A percentile compares a stretch with the other conserved stretches of the same genome.
phyloP scores from a whole-genome alignment of 805 yeast genomes.

The Komagataella phaffii region DNA sequence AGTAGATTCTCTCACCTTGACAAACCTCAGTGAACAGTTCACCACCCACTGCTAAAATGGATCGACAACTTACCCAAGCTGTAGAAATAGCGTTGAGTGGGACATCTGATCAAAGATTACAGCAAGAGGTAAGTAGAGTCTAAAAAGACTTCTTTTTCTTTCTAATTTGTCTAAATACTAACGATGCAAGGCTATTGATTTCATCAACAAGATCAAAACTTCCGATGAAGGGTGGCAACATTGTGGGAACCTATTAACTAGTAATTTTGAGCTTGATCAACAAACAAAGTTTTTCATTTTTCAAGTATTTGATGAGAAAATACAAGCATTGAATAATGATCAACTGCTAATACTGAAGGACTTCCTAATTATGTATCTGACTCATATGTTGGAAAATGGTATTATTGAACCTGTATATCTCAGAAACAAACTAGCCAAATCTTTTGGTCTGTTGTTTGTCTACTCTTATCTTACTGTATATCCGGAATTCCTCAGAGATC shows the following conservation, averaged over 20 bases:
- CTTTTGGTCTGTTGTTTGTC: constrained; percentile 38
- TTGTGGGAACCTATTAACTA: constrained; percentile 32
- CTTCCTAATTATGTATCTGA: constrained; percentile 32
- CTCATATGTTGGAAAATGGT: constrained; percentile 11
- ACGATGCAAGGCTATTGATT: constrained; percentile 29
- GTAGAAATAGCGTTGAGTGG: constrained; percentile 73
- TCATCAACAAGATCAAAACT: constrained; percentile 37
- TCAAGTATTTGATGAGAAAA: constrained; percentile 53
- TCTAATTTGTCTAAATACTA: constrained; percentile 2
- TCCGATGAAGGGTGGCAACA: constrained; percentile 43
- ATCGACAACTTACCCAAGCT: constrained; percentile 70
- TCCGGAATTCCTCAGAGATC: constrained; percentile 36
- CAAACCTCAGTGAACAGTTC: not conserved
- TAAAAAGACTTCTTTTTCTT: too few species aligned
- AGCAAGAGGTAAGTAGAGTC: constrained; percentile 29
- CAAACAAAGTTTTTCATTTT: constrained; percentile 52
- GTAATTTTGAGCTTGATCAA: constrained; percentile 24
- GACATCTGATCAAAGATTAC: constrained; percentile 44
- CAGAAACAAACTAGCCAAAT: constrained; percentile 44
- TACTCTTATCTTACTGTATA: constrained; percentile 33
- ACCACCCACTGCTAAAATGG: constrained; percentile 12
- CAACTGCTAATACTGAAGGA: constrained; percentile 33
- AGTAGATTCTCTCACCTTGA: not conserved
- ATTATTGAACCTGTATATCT: constrained; percentile 26
- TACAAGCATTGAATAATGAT: constrained; percentile 28